These are phyloP conservation scores for Stentor coeruleus DNA, from an alignment of 73 alveolate species.

Conservation along the genomic window DNA sequence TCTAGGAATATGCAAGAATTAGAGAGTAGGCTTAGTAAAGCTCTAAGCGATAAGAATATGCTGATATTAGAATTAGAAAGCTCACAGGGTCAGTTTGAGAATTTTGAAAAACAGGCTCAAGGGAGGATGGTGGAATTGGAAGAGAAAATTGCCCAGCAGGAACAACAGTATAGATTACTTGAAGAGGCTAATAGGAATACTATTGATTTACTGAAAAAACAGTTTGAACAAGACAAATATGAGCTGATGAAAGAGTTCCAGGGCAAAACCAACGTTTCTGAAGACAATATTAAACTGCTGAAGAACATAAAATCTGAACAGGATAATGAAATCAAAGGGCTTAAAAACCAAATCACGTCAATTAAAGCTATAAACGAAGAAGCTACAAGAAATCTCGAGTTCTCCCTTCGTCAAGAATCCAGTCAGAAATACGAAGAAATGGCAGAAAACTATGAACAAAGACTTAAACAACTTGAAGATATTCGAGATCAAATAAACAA, in stretches of 20 bases:
- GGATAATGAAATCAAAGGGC: background rate
- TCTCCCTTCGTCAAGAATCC: background rate
- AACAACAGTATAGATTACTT: background rate
- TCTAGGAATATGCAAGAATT: background rate
- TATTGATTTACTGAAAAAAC: background rate
- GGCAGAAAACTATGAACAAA: background rate
- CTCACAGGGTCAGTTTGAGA: slow-evolving; percentile 29
- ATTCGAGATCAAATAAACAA: background rate
- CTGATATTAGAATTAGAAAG: slow-evolving; percentile 22
- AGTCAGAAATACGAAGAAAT: background rate
- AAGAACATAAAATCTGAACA: background rate
- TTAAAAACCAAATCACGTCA: background rate
- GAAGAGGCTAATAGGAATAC: background rate
- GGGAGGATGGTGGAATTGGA: background rate
- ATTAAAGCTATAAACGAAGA: background rate
- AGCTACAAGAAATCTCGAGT: background rate
- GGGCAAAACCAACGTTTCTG: background rate
- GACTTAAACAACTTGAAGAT: background rate
- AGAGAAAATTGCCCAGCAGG: background rate
- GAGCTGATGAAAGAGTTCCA: background rate
- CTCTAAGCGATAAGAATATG: background rate
- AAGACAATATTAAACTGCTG: background rate
- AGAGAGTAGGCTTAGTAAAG: background rate
- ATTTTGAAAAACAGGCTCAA: background rate
- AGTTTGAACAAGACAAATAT: background rate